These are phyloP conservation scores for Fusarium devonianum DNA, from an alignment of 2,329 filamentous ascomycete genomes.

Conservation along the genomic window DNA sequence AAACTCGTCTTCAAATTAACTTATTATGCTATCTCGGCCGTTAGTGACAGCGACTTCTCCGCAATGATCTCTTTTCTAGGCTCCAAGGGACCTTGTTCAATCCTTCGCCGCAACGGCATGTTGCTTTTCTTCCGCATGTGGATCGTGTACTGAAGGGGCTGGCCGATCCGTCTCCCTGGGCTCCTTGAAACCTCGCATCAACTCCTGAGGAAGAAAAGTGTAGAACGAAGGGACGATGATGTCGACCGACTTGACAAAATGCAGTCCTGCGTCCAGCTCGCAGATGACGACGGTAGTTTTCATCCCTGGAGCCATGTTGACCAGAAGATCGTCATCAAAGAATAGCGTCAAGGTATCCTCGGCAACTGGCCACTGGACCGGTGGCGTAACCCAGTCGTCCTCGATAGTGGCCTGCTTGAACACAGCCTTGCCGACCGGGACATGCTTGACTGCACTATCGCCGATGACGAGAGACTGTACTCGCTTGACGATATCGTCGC, in stretches of 20 bases:
- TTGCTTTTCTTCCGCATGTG: conserved; percentile 42
- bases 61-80: background rate
- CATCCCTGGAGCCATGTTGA: conserved; percentile 68
- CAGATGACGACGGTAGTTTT: conserved; percentile 65
- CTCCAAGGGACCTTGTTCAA: background rate
- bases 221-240: conserved; percentile 69
- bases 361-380: conserved; percentile 14
- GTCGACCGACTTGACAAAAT: conserved; percentile 68
- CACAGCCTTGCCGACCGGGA: conserved; percentile 54
- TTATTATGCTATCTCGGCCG: background rate
- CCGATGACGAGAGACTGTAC: conserved; percentile 54
- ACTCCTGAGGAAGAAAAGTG: conserved; percentile 69
- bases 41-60: background rate
- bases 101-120: conserved; percentile 30
- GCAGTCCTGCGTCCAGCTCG: conserved; percentile 67
- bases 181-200: conserved; percentile 72
- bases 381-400: conserved; percentile 54
- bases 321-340: conserved; percentile 66
- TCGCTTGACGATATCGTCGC: conserved; percentile 49
- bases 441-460: conserved; percentile 44
- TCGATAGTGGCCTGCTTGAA: conserved; percentile 56
- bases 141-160: conserved; percentile 53
- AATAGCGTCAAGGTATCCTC: conserved; percentile 58
- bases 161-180: conserved; percentile 56
- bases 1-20: background rate